Conservation (phyloP, 2,329 filamentous ascomycete genomes). For the Phyllosticta citriasiana region DNA sequence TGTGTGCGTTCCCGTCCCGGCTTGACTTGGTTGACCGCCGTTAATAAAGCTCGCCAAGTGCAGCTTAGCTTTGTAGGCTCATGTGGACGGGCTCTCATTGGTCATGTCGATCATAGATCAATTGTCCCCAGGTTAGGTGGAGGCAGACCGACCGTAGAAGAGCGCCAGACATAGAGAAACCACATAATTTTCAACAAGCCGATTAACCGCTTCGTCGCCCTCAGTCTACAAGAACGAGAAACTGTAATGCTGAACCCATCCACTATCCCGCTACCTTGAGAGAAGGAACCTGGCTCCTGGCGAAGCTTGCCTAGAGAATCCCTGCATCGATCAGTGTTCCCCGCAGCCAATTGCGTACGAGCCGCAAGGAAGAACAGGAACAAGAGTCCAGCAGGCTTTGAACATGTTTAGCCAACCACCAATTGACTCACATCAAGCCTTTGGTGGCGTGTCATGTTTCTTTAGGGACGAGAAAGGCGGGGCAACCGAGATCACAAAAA, state of each 20-base stretch:
- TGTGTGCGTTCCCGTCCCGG: not conserved
- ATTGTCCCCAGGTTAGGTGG: not conserved
- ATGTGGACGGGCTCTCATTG: not conserved
- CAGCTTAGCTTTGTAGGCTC: not conserved
- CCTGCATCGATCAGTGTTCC: no score
- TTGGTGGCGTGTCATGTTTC: not conserved
- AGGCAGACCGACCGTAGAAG: not conserved
- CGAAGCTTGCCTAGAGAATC: no score
- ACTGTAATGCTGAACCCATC: no score
- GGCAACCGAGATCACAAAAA: not conserved
- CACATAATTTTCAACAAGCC: not conserved
- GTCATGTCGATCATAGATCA: not conserved
- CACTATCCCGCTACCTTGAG: no score
- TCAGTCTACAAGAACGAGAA: no score
- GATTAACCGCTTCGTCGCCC: no score
- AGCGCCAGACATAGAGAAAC: not conserved
- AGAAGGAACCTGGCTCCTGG: no score
- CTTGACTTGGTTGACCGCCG: not conserved
- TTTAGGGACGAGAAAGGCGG: not conserved
- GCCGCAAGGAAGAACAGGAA: not conserved
- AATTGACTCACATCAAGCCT: not conserved
- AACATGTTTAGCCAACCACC: not conserved
- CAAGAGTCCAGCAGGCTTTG: not conserved
- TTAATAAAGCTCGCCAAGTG: not conserved
- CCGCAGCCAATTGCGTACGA: not conserved